phyloP scores from a whole-genome alignment of 2,329 filamentous ascomycete species.

The Raffaelea ambrosiae region DNA sequence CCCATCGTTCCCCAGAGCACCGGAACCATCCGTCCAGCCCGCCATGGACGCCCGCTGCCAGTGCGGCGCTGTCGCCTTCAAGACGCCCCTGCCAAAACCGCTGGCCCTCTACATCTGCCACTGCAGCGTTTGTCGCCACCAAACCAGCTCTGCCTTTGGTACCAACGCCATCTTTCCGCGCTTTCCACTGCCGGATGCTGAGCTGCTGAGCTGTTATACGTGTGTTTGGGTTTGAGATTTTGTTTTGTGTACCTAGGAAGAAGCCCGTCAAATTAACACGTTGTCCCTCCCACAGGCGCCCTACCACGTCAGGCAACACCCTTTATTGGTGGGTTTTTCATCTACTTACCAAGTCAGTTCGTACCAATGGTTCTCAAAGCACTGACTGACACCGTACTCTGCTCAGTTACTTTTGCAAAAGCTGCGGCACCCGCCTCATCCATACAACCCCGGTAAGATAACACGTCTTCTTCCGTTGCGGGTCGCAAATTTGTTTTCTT shows the following conservation, averaged over 20 bases:
- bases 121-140: conserved; percentile 14
- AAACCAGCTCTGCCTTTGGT: conserved; percentile 44
- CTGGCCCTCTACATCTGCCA: conserved; percentile 17
- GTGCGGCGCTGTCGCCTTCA: conserved; percentile 14
- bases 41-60: conserved; percentile 15
- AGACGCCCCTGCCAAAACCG: conserved; percentile 11
- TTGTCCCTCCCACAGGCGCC: conserved; percentile 31
- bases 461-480: too few relatives aligned
- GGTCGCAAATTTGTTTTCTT: neutral
- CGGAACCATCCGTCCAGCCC: neutral
- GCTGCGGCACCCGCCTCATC: conserved; percentile 57
- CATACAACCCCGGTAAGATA: conserved; percentile 45
- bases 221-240: conserved; percentile 22
- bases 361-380: neutral
- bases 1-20: too few relatives aligned
- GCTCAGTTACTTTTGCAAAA: conserved; percentile 54
- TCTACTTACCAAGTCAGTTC: neutral
- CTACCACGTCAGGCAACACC: conserved; percentile 45
- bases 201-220: conserved; percentile 46
- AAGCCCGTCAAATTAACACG: neutral
- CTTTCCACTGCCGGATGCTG: conserved; percentile 46
- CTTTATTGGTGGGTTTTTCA: conserved; percentile 43
- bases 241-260: neutral
- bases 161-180: conserved; percentile 61
- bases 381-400: neutral